A percentile compares a stretch with the other conserved stretches of the same genome.
These are phyloP conservation scores for Crithidia bombi DNA, from an alignment of 208 protist genomes.

Conservation along the genomic window DNA sequence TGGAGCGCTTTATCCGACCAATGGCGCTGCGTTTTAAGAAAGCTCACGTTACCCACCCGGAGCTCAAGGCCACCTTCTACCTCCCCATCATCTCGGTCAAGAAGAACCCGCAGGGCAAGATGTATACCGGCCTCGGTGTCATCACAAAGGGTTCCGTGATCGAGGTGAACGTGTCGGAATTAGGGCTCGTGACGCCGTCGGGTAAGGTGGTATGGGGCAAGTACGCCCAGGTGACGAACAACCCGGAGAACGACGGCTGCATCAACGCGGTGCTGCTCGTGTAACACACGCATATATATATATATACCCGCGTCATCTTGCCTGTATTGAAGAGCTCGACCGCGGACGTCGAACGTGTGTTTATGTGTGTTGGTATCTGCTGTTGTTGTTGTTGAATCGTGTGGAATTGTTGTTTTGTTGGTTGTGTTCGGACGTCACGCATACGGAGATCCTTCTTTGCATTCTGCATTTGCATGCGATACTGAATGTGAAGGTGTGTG, in stretches of 20 bases:
- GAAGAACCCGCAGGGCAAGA: conserved; percentile 99
- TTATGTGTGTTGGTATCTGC: too few species aligned
- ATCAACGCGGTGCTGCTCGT: conserved; percentile 99
- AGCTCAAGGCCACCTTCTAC: conserved; percentile 99
- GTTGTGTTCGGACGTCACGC: too few species aligned
- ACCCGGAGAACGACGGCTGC: conserved; percentile 99
- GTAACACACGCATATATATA: conserved; percentile 70
- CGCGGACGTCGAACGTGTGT: too few species aligned
- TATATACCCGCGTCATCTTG: too few species aligned
- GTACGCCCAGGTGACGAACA: conserved; percentile 99
- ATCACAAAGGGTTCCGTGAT: conserved; percentile 99
- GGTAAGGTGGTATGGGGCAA: conserved; percentile 99
- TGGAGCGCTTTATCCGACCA: conserved; percentile 99
- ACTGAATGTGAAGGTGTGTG: too few species aligned
- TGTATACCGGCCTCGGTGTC: conserved; percentile 99
- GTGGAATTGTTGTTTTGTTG: too few species aligned
- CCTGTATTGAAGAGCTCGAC: too few species aligned
- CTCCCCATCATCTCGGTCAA: conserved; percentile 99
- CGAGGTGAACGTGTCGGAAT: conserved; percentile 99
- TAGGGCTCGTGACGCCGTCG: conserved; percentile 99
- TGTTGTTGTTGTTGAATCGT: too few species aligned
- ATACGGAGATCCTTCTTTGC: too few species aligned
- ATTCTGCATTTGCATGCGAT: too few species aligned
- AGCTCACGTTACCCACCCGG: conserved; percentile 99
- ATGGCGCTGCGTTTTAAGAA: conserved; percentile 99